Base-by-base conservation (phyloP, 257 asterid species). In the Verbena officinalis region DNA sequence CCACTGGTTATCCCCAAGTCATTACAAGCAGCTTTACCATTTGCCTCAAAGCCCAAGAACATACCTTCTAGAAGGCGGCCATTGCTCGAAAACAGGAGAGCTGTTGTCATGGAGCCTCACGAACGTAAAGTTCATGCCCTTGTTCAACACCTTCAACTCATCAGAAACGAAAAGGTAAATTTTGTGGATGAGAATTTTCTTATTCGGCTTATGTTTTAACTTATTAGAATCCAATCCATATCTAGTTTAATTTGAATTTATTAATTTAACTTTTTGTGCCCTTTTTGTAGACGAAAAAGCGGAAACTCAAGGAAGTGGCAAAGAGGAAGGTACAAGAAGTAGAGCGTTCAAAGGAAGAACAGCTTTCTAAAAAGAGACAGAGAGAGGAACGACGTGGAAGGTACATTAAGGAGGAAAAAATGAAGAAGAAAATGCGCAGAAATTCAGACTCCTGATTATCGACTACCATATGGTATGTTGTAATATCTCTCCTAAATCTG, bases 301-400 rank as follows among this genome's bases (percentile, higher is more conserved):
- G 86, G 15, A 90, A 93, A 71, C 81, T 72, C 19, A 84, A 77
- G 81, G 90, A 87, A 15, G 78, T 53, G 13, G 84, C 52, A 65
- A 93, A 80, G 80, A 81, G 71, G 81, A 87, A 93, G 82, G 77
- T 55, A 24, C 76, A 49, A 46, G 95, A 74, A 69, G 82, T 40
- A 24, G 82, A 83, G 69, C 80, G 75, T 70, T 84, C 89, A 23
- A 93, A 93, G 77, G 91, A 81, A 83, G 97, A 93, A 72, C 84
- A 52, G 68, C 24, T 93, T 46, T 80, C 89, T 0, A 93, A 81
- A 55, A 93, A 86, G 83, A 87, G 99, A 56, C 83, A 62, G 72
- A 86, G 99, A 53, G 99, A 93, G 78, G 99, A 93, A 74, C 70
- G 95, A 15, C 78, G 86, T 44, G 97, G 72, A 22, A 87, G 90